Percentiles rank a stretch among this genome's conserved stretches.
Evolutionary conservation across 768 basidiomycete genomes (phyloP).

Genomic region (Leccinellum luteum): DNA sequence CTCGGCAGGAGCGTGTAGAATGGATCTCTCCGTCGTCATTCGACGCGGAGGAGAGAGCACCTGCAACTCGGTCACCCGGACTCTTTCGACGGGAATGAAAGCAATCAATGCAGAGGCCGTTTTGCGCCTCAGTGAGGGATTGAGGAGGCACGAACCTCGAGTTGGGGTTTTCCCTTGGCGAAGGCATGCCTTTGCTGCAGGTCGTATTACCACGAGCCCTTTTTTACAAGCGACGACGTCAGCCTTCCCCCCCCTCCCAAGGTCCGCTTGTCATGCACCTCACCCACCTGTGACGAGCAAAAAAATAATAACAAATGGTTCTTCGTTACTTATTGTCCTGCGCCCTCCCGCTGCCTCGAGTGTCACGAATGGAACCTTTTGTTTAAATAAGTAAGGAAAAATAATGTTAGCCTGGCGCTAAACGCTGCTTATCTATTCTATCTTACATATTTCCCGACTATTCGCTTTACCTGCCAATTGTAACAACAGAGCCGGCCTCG

Average conservation of each 20-base stretch:
- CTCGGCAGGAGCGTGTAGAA: slow-evolving; percentile 25
- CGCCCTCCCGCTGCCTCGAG: slow-evolving; percentile 7
- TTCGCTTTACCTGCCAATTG: slow-evolving; percentile 6
- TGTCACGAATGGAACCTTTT: slow-evolving; percentile 3
- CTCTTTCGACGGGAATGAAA: slow-evolving; percentile 33
- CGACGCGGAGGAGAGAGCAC: slow-evolving; percentile 17
- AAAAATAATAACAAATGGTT: not conserved
- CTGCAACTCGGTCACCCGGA: slow-evolving; percentile 16
- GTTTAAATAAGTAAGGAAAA: not conserved
- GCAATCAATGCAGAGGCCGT: slow-evolving; percentile 2
- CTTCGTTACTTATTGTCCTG: slow-evolving; percentile 12
- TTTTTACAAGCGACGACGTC: slow-evolving; percentile 6
- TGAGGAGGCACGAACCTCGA: slow-evolving; percentile 4
- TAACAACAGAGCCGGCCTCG: not conserved
- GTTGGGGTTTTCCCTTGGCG: slow-evolving; percentile 7
- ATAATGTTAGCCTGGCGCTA: slow-evolving; percentile 20
- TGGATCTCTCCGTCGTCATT: slow-evolving; percentile 22
- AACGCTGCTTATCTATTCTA: slow-evolving; percentile 17
- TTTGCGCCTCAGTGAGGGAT: not conserved
- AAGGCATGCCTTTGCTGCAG: slow-evolving; percentile 4
- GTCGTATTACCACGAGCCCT: slow-evolving; percentile 3
- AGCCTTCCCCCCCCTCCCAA: not conserved
- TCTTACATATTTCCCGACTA: slow-evolving; percentile 21
- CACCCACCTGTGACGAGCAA: not conserved
- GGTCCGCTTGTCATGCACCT: slow-evolving; percentile 6